These are phyloP conservation scores for Colletotrichum sp. DNA, from an alignment of 2,329 filamentous ascomycete species.

Conservation along the genomic window DNA sequence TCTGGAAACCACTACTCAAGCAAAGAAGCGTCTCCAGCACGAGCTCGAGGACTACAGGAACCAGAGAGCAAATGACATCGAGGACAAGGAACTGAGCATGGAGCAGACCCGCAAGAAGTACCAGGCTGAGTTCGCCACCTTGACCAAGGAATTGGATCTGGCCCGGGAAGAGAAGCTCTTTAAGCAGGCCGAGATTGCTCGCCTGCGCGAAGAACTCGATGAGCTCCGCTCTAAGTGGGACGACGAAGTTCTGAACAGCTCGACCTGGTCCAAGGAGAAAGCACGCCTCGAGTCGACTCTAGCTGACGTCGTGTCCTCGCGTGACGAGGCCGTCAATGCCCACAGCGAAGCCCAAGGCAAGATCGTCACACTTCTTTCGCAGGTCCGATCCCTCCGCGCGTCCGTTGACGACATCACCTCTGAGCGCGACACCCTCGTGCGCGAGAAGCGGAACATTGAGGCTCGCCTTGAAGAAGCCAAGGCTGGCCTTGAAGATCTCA, in stretches of 20 bases:
- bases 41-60: conserved; percentile 97
- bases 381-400: conserved; percentile 83
- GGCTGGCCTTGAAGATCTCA: conserved; percentile 85
- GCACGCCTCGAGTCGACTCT: conserved; percentile 87
- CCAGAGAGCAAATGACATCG: conserved; percentile 92
- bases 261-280: conserved; percentile 98
- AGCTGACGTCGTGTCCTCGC: conserved; percentile 85
- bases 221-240: conserved; percentile 97
- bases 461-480: conserved; percentile 85
- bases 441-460: conserved; percentile 91
- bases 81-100: conserved; percentile 94
- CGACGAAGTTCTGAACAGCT: conserved; percentile 95
- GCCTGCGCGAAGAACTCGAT: conserved; percentile 93
- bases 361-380: conserved; percentile 86
- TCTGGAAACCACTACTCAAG: conserved; percentile 81
- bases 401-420: conserved; percentile 84
- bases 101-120: conserved; percentile 99
- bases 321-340: conserved; percentile 89
- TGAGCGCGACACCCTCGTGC: conserved; percentile 82
- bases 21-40: conserved; percentile 93
- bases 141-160: conserved; percentile 91
- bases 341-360: conserved; percentile 96
- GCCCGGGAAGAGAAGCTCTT: conserved; percentile 87
- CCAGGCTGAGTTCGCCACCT: conserved; percentile 85
- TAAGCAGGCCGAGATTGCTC: conserved; percentile 85